Base-by-base conservation (phyloP, 192 early-diverging fungal genomes). In the Haplosporangium gracile region DNA sequence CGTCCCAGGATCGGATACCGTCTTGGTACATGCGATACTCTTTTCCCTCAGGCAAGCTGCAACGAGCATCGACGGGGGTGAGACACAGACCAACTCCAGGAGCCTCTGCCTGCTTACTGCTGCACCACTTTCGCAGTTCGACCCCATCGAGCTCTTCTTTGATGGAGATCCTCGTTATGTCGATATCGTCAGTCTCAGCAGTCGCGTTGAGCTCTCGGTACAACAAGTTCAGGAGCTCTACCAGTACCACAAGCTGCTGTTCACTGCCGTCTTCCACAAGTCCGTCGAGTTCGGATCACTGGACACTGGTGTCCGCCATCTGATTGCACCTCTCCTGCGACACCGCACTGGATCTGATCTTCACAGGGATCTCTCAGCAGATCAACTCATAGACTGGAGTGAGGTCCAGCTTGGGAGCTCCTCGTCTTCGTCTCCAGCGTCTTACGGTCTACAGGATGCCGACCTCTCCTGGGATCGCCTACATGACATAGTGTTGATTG, bases 401-500 rank as follows among this genome's bases (percentile, higher is more conserved):
- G 78, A 80, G 49, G 51, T 78, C 22, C 39, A 55, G 34, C 32
- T 68, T 2, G 76, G 76, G 4, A 38, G 57, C 22, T 34, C 16
- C 2, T 15, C 36, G 53, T 24, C 36, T 10, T 34, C 53, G 53
- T 16, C 9, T 29, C 29, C 71, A 6, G 42, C 20, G 22, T 15
- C 42, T 0, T 29, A 26, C n/a, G 70, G 51, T 24, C 4, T 70
- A 16, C 11, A 18, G 43, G 38, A 72, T 1, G 18, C 89, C 10
- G 87, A 79, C 11, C 68, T 75, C 78, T 38, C 83, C 72, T 43
- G 76, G 22, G 55, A 84, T 20, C 15, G 53, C 0, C 72, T 89
- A 26, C 68, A 75, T 5, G 89, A 92, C 74, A 42, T 68, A 0
- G 82, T 91, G 4, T 45, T 92, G 13, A 55, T 89, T 5, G 91